A percentile compares a stretch with the other conserved stretches of the same genome.
These are phyloP conservation scores for Mucor velutinosus DNA, from an alignment of 371 early-diverging fungal species.

Conservation along the genomic window DNA sequence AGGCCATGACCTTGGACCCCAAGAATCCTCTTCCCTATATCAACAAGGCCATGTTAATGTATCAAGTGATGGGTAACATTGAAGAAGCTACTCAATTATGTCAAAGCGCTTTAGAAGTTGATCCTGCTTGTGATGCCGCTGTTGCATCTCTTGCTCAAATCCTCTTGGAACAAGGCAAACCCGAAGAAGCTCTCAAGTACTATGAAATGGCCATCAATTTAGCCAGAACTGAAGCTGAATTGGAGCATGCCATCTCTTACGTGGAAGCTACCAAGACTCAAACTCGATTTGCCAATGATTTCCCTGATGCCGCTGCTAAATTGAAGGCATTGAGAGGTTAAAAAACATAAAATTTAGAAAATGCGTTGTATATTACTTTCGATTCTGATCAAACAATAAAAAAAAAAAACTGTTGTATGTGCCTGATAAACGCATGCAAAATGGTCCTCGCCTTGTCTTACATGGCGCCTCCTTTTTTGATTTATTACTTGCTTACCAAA, in stretches of 20 bases:
- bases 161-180: slow-evolving; percentile 81
- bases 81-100: slow-evolving; percentile 79
- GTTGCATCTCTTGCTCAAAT: slow-evolving; percentile 92
- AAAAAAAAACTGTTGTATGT: not conserved
- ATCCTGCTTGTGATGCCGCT: slow-evolving; percentile 94
- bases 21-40: slow-evolving; percentile 90
- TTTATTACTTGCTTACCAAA: too few relatives aligned
- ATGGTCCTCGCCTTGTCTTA: not conserved
- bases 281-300: slow-evolving; percentile 45
- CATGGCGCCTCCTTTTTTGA: too few relatives aligned
- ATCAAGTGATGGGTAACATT: slow-evolving; percentile 80
- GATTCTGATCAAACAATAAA: not conserved
- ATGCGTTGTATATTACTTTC: not conserved
- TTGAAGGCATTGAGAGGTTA: slow-evolving; percentile 38
- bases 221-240: slow-evolving; percentile 88
- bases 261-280: slow-evolving; percentile 65
- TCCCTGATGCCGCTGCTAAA: slow-evolving; percentile 50
- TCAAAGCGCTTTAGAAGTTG: slow-evolving; percentile 83
- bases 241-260: slow-evolving; percentile 83
- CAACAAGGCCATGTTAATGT: slow-evolving; percentile 92
- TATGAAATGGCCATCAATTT: slow-evolving; percentile 86
- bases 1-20: slow-evolving; percentile 72
- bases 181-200: slow-evolving; percentile 81
- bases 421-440: not conserved
- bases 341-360: not conserved